These are phyloP conservation scores for Camellia granthamiana DNA, from an alignment of 148 eudicot genomes.

Conservation along the genomic window DNA sequence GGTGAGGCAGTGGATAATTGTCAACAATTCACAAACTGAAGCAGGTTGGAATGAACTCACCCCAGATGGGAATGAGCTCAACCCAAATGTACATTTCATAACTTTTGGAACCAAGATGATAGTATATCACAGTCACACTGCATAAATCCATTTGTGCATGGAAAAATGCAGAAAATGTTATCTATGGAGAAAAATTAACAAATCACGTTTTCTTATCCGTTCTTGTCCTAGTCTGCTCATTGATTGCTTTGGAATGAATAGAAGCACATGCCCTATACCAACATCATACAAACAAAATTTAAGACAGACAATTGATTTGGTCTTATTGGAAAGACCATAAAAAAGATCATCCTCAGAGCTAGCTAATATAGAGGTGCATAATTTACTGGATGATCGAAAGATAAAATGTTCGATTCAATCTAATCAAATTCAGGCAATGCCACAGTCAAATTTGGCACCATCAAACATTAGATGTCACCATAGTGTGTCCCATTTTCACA, in stretches of 20 bases:
- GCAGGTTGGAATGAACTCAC: too few relatives aligned
- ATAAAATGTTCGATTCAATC: not conserved
- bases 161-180: too few relatives aligned
- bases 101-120: too few relatives aligned
- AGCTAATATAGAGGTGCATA: not conserved
- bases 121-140: too few relatives aligned
- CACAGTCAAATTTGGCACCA: not conserved
- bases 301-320: not conserved
- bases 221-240: too few relatives aligned
- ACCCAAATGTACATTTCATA: too few relatives aligned
- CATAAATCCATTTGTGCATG: too few relatives aligned
- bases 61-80: too few relatives aligned
- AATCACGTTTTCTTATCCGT: too few relatives aligned
- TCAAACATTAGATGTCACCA: not conserved
- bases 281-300: not conserved
- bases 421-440: not conserved
- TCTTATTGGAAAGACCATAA: not conserved
- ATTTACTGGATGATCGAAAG: not conserved
- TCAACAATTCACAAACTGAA: too few relatives aligned
- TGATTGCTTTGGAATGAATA: not conserved
- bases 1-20: too few relatives aligned
- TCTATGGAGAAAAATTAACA: too few relatives aligned
- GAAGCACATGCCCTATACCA: slow-evolving; percentile 7
- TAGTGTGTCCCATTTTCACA: not conserved
- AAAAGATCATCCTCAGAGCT: not conserved